A percentile compares a stretch with the other conserved stretches of the same genome.
These are phyloP conservation scores for Exophiala sp. DNA, from an alignment of 2,329 filamentous ascomycete species.

Conservation along the genomic window DNA sequence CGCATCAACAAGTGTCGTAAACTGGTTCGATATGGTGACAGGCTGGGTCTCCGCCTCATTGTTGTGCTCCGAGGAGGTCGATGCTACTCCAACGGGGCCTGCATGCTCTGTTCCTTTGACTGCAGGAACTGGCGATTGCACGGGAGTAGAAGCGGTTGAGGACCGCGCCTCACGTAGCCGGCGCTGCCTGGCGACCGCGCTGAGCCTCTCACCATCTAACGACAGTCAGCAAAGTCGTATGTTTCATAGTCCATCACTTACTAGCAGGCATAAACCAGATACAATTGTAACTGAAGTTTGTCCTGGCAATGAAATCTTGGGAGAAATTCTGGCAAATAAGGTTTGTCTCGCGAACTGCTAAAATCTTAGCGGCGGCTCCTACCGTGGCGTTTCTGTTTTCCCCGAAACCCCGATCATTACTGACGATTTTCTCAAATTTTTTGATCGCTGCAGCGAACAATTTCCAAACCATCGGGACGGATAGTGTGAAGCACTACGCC, in stretches of 20 bases:
- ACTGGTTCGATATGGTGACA: slow-evolving; percentile 16
- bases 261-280: slow-evolving; percentile 17
- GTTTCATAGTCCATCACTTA: slow-evolving; percentile 2
- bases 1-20: slow-evolving; percentile 20
- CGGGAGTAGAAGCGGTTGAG: slow-evolving; percentile 1
- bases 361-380: slow-evolving; percentile 5
- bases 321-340: neutral
- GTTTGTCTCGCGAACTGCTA: neutral
- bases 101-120: neutral
- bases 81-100: neutral
- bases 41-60: neutral
- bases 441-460: neutral
- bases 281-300: neutral
- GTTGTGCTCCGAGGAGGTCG: neutral
- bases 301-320: neutral
- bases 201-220: slow-evolving; percentile 19
- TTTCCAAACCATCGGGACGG: neutral
- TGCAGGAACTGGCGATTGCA: neutral
- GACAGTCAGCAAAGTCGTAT: neutral
- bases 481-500: neutral
- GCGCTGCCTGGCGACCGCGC: slow-evolving; percentile 20
- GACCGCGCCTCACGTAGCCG: slow-evolving; percentile 16
- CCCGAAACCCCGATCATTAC: neutral
- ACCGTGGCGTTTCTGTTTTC: slow-evolving; percentile 1
- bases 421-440: neutral